These are phyloP conservation scores for Boletellus emodensis DNA, from an alignment of 768 basidiomycete genomes.

Conservation along the genomic window DNA sequence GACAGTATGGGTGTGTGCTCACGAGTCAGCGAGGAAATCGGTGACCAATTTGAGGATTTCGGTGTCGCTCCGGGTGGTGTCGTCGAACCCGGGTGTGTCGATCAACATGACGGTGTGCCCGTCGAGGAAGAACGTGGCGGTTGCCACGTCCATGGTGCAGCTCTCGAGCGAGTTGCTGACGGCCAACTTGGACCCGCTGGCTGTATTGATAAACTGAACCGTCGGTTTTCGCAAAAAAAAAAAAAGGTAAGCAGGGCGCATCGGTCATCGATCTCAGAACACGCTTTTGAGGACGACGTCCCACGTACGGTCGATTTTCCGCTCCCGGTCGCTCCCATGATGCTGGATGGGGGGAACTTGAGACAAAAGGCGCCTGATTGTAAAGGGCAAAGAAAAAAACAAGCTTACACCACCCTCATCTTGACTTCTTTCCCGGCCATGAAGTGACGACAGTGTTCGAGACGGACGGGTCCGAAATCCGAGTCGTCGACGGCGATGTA, in stretches of 20 bases:
- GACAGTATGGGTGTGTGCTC: constrained; percentile 6
- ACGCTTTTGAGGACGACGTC: neutral
- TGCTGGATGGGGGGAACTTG: constrained; percentile 2
- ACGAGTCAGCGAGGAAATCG: constrained; percentile 27
- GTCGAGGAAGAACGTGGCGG: constrained; percentile 41
- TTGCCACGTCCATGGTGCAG: constrained; percentile 23
- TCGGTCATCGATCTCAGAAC: neutral
- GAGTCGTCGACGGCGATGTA: neutral
- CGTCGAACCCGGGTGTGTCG: constrained; percentile 62
- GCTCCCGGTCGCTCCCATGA: constrained; percentile 25
- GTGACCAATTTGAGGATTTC: constrained; percentile 46
- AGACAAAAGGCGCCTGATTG: neutral
- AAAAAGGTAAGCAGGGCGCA: no score
- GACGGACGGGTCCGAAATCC: neutral
- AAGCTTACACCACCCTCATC: constrained; percentile 20
- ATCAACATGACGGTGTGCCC: constrained; percentile 43
- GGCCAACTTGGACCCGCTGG: constrained; percentile 15
- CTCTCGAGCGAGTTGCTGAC: constrained; percentile 27
- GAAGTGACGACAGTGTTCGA: neutral
- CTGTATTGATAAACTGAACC: constrained; percentile 17
- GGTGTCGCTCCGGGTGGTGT: constrained; percentile 44
- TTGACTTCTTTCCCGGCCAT: constrained; percentile 11
- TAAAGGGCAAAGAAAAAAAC: neutral
- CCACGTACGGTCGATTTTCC: constrained; percentile 23
- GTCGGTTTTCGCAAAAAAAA: no score